Evolutionary conservation across 2,329 filamentous ascomycete species (phyloP).

Genomic region (Aspergillus puulaauensis): DNA sequence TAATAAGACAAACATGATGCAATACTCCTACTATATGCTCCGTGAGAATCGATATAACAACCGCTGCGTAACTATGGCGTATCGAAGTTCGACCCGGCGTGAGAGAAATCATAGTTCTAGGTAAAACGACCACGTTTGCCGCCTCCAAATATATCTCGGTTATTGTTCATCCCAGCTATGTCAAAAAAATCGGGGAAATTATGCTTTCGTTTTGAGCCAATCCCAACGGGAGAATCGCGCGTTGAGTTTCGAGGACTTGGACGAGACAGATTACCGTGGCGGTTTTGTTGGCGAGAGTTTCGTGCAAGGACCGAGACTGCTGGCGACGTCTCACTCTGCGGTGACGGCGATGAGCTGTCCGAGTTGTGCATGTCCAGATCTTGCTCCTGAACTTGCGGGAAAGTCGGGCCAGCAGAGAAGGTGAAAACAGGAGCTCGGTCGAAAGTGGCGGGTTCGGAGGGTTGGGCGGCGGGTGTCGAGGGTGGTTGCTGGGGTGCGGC

Average conservation of each 20-base stretch:
- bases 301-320: constrained; percentile 46
- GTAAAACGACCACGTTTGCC: constrained; percentile 49
- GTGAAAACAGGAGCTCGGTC: constrained; percentile 41
- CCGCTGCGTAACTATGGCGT: constrained; percentile 35
- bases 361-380: constrained; percentile 46
- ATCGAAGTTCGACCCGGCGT: constrained; percentile 33
- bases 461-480: constrained; percentile 16
- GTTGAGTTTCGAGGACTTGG: constrained; percentile 37
- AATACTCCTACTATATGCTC: constrained; percentile 35
- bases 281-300: constrained; percentile 39
- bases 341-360: constrained; percentile 31
- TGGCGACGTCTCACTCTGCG: constrained; percentile 37
- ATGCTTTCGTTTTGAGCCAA: constrained; percentile 50
- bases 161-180: constrained; percentile 43
- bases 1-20: constrained; percentile 27
- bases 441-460: constrained; percentile 25
- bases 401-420: constrained; percentile 43
- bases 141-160: constrained; percentile 45
- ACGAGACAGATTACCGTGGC: constrained; percentile 39
- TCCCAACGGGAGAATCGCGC: constrained; percentile 37
- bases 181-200: constrained; percentile 52
- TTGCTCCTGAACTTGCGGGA: constrained; percentile 35
- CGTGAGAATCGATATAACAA: constrained; percentile 25
- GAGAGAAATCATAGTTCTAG: constrained; percentile 34
- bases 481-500: constrained; percentile 23